These are phyloP conservation scores for Coemansia pectinata DNA, from an alignment of 192 early-diverging fungal genomes.

Conservation along the genomic window DNA sequence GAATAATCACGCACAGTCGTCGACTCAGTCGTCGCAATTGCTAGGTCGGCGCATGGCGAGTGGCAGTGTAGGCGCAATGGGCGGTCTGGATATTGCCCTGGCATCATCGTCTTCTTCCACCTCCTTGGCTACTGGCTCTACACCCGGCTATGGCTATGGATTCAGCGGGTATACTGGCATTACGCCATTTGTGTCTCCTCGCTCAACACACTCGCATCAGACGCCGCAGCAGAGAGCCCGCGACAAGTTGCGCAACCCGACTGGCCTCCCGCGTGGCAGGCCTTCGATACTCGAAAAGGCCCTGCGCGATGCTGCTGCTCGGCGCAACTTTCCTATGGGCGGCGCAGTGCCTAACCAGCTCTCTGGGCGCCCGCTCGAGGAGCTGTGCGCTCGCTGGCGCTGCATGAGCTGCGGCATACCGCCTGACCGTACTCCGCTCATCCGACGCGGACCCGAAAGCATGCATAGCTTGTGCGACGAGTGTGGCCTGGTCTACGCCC, in stretches of 20 bases:
- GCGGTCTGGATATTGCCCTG: conserved; percentile 8
- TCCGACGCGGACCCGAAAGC: conserved; percentile 46
- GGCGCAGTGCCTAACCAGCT: conserved; percentile 38
- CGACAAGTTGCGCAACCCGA: conserved; percentile 50
- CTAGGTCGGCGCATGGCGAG: conserved; percentile 13
- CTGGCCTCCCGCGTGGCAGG: conserved; percentile 45
- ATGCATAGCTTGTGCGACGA: conserved; percentile 53
- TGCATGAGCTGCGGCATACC: conserved; percentile 50
- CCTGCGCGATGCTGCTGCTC: conserved; percentile 41
- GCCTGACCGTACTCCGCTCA: conserved; percentile 45
- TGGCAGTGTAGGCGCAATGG: background rate
- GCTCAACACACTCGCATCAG: background rate
- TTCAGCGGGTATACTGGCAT: conserved; percentile 2
- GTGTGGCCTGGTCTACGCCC: conserved; percentile 30
- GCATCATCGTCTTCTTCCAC: background rate
- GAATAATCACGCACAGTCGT: background rate
- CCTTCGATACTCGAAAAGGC: conserved; percentile 53
- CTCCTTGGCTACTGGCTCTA: background rate
- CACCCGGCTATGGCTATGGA: background rate
- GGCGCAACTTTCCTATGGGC: conserved; percentile 8
- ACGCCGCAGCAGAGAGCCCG: conserved; percentile 28
- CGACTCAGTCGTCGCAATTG: conserved; percentile 10
- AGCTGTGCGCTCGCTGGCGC: conserved; percentile 42
- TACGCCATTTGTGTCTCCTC: background rate
- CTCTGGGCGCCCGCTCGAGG: conserved; percentile 39